Base-by-base conservation (phyloP, 2,329 filamentous ascomycete genomes). In the Neopestalotiopsis rosae region DNA sequence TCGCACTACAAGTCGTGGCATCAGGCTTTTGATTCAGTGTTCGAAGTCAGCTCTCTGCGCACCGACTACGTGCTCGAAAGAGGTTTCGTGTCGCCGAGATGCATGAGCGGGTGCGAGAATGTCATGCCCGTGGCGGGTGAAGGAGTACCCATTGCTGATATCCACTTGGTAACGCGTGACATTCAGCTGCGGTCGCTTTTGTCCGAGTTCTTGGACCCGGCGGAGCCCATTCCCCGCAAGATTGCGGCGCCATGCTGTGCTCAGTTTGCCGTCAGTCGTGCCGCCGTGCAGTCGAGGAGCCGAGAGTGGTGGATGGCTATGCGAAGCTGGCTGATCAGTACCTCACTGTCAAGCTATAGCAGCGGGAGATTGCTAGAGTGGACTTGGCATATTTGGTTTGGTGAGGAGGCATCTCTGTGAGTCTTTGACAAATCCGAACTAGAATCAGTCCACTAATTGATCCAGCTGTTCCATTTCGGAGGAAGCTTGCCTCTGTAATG, bases 41-140 rank as follows among this genome's bases (percentile, higher is more conserved):
- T 87, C 85, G 72, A 75, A 74, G 79, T 90, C 56, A 78, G 81
- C 58, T 80, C 83, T 28, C 80, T 90, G 64, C 87, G 84, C 71
- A 80, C 83, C 71, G 83, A 83, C 42, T 84, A 86, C 61, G 84
- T 90, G 30, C 79, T 80, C 14, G 78, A 84, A 61, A 77, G 85
- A 69, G 89, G 89, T 3, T 91, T 88, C 75, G 86, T 89, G 80
- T 90, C 89, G 70, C 79, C 88, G 67, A 87, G 89, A 61, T 91
- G 89, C 75, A 82, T 74, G 13, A 70, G 72, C 24, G 68, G 49
- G 17, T 58, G 61, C 56, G 65, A 67, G 65, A 67, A 67, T 28
- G 40, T 67, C 56, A 61, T 67, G 28, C 65, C 20, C 28, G 42
- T 67, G n/a, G 20, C 52, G 12, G 52, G 42, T 14, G 56, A 67